Base-by-base conservation (phyloP, 1,139 yeast genomes). In the Scheffersomyces cryptocercus region DNA sequence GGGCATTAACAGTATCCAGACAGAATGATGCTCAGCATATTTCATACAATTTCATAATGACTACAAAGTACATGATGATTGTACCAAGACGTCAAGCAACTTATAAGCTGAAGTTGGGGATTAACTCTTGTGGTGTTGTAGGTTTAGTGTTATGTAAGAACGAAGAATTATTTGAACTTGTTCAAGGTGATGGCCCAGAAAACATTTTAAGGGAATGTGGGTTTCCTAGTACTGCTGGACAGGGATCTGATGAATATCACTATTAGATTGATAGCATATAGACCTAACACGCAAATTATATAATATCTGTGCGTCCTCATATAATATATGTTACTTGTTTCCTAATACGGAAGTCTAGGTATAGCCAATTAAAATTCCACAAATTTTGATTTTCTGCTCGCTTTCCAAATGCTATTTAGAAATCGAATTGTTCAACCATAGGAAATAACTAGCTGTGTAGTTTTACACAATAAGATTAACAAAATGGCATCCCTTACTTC, bases 21-120 rank as follows among this genome's bases (percentile, higher is more conserved):
- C 82, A 81, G 41, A 64, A 73, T 44, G 81, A 70, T 12, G 61
- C 65, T 2, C 40, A 46, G 3, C 69, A 69, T 36, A 66, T 82
- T 29, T 85, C 95, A 28, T 91, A 88, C 66, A 93, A 93, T 59
- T 80, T 91, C 34, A 66, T 89, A 38, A 80, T 91, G 76, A 89
- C 96, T 34, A 81, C 83, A 43, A 76, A 82, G 42, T 91, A 93
- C 86, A 79, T 91, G 68, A 79, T 90, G 79, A 64, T 88, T 35
- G 85, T 90, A n/a, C 98, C 98, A 24, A 79, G 98, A 55, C 73
- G 84, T 2, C 40, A 41, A 9, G 70, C 71, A 3, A 61, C 59
- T 38, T 70, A 65, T 43, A 65, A 68, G 39, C 64, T 66, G 35
- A 69, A 68, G 16, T 56, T 86, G 32, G 88, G 89, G 5, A 73